Percentiles rank a stretch among this genome's conserved stretches.
Evolutionary conservation across 108 stramenopile genomes (phyloP).

Genomic region (Stephanodiscus minutulus): DNA sequence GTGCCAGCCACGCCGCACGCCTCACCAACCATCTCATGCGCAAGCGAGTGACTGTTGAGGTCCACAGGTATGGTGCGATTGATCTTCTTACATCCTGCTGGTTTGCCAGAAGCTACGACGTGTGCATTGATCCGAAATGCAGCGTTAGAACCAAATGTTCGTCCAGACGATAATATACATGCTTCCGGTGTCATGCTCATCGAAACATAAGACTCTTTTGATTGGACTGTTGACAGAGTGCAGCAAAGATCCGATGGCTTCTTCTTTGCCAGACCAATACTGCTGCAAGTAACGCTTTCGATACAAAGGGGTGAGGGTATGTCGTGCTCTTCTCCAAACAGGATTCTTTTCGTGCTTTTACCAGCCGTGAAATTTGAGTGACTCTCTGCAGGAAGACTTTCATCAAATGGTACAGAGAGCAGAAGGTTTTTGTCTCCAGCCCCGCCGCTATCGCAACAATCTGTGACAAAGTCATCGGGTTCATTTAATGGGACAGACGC

Average conservation of each 20-base stretch:
- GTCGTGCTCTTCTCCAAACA: conserved; percentile 8
- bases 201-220: conserved; percentile 3
- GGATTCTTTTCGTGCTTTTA: conserved; percentile 6
- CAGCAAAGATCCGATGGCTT: conserved; percentile 2
- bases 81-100: neutral
- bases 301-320: neutral
- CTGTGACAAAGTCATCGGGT: neutral
- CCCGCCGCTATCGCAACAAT: too few species aligned
- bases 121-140: conserved; percentile 10
- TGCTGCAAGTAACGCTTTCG: neutral
- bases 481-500: conserved; percentile 3
- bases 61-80: conserved; percentile 54
- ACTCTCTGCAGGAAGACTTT: neutral
- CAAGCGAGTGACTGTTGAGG: conserved; percentile 86
- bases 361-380: neutral
- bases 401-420: neutral
- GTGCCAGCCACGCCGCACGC: conserved; percentile 77
- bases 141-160: conserved; percentile 23
- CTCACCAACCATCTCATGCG: conserved; percentile 94
- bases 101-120: neutral
- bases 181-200: neutral
- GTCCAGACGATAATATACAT: neutral
- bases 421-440: too few species aligned
- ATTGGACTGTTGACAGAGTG: conserved; percentile 1
- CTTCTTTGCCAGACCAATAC: conserved; percentile 5